Percentiles rank a stretch among this genome's conserved stretches.
These are phyloP conservation scores for Sextonia rubra DNA, from an alignment of 164 flowering plant species.

Conservation along the genomic window DNA sequence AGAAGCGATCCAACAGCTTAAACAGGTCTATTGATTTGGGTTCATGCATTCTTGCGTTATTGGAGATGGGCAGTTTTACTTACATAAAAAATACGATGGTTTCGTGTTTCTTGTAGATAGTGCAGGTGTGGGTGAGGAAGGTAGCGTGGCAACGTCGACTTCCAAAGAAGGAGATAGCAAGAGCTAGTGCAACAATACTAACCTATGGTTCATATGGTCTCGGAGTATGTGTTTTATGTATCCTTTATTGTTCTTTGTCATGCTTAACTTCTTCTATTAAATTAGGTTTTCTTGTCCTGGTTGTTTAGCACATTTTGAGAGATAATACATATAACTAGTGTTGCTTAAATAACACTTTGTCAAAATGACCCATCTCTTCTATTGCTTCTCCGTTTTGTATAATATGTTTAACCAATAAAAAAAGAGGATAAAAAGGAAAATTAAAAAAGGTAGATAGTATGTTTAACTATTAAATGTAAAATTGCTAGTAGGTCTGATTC, in stretches of 20 bases:
- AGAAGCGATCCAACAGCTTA: slow-evolving; percentile 39
- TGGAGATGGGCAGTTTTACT: neutral
- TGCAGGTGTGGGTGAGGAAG: slow-evolving; percentile 40
- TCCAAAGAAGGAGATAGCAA: slow-evolving; percentile 26
- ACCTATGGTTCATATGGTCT: slow-evolving; percentile 69
- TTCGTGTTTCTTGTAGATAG: slow-evolving; percentile 32
- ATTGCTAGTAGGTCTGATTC: too few relatives aligned
- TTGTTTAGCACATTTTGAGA: neutral
- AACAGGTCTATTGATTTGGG: slow-evolving; percentile 28
- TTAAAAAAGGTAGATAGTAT: too few relatives aligned
- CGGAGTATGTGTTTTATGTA: slow-evolving; percentile 39
- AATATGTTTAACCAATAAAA: too few relatives aligned
- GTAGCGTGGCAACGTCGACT: slow-evolving; percentile 51
- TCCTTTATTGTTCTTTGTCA: neutral
- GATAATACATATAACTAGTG: too few relatives aligned
- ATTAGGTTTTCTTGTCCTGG: neutral
- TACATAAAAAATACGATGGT: neutral
- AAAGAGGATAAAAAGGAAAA: too few relatives aligned
- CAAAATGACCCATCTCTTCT: neutral
- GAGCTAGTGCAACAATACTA: slow-evolving; percentile 39
- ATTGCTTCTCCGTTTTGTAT: neutral
- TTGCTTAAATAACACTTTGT: neutral
- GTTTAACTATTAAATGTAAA: too few relatives aligned
- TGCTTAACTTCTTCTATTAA: neutral
- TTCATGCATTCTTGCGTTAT: neutral